A percentile compares a stretch with the other conserved stretches of the same genome.
phyloP scores from a whole-genome alignment of 106 monocot species.

The Vanilla planifolia region DNA sequence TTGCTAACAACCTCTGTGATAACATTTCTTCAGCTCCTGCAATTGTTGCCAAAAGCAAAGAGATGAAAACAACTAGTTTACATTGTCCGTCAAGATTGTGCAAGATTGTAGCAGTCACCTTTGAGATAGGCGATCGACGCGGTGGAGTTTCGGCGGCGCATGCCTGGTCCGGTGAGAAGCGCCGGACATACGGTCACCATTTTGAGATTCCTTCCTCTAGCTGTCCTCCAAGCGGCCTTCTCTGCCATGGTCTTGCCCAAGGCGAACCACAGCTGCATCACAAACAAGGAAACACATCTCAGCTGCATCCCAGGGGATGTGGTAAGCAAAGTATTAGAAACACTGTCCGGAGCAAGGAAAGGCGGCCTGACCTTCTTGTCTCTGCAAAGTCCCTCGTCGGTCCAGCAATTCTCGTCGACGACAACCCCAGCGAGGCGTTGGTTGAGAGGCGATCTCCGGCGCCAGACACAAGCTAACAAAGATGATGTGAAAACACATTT shows the following conservation, averaged over 20 bases:
- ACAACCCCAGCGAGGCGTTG: conserved; percentile 8
- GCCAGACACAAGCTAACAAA: conserved; percentile 80
- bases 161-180: conserved; percentile 66
- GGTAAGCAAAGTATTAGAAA: too few species aligned
- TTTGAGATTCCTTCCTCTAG: conserved; percentile 58
- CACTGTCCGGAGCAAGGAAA: too few species aligned
- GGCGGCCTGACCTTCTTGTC: conserved; percentile 66
- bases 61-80: too few species aligned
- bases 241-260: conserved; percentile 84
- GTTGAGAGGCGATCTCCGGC: conserved; percentile 11
- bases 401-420: conserved; percentile 79
- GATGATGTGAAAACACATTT: conserved; percentile 89
- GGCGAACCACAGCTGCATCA: conserved; percentile 73
- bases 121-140: conserved; percentile 81
- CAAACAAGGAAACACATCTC: not conserved
- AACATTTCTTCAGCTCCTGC: conserved; percentile 66
- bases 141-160: conserved; percentile 47
- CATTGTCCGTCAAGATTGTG: too few species aligned
- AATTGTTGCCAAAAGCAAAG: too few species aligned
- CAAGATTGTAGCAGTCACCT: conserved; percentile 42
- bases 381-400: conserved; percentile 65
- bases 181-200: conserved; percentile 69
- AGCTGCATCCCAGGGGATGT: too few species aligned
- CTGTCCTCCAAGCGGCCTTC: conserved; percentile 74
- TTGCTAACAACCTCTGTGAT: conserved; percentile 45